Percentiles rank a stretch among this genome's conserved stretches.
Evolutionary conservation across 495 filamentous ascomycete genomes (phyloP).

Genomic region (Hypoxylon fragiforme): DNA sequence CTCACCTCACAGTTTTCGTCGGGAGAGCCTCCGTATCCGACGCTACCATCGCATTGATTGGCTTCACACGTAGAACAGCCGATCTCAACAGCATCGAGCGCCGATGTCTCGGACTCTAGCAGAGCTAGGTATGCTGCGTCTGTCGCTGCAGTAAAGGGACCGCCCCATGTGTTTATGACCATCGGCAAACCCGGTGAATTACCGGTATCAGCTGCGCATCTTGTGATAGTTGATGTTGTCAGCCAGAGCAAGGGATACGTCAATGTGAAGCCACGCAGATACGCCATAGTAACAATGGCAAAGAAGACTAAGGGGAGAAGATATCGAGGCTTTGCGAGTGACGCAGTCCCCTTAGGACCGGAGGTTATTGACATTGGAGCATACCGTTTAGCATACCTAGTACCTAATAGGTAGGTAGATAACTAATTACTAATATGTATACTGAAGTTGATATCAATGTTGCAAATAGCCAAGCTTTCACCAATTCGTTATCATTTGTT

Average conservation of each 20-base stretch:
- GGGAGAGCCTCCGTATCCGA: constrained; percentile 53
- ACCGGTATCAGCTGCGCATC: constrained; percentile 1
- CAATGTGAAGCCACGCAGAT: not conserved
- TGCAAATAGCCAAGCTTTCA: constrained; percentile 26
- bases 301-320: constrained; percentile 1
- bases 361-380: constrained; percentile 7
- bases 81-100: constrained; percentile 48
- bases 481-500: constrained; percentile 29
- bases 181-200: constrained; percentile 45
- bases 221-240: constrained; percentile 5
- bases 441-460: constrained; percentile 9
- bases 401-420: too few relatives aligned
- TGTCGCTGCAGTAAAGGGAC: constrained; percentile 50
- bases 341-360: not conserved
- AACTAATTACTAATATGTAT: too few relatives aligned
- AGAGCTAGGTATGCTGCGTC: constrained; percentile 50
- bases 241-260: constrained; percentile 13
- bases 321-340: constrained; percentile 4
- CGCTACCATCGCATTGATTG: constrained; percentile 51
- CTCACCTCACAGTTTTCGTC: constrained; percentile 50
- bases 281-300: constrained; percentile 12
- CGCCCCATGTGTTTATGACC: constrained; percentile 52
- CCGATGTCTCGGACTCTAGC: constrained; percentile 30
- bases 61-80: constrained; percentile 51
- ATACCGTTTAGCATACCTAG: not conserved